Base-by-base conservation (phyloP, 164 flowering plant species). In the Stephania yunnanensis region DNA sequence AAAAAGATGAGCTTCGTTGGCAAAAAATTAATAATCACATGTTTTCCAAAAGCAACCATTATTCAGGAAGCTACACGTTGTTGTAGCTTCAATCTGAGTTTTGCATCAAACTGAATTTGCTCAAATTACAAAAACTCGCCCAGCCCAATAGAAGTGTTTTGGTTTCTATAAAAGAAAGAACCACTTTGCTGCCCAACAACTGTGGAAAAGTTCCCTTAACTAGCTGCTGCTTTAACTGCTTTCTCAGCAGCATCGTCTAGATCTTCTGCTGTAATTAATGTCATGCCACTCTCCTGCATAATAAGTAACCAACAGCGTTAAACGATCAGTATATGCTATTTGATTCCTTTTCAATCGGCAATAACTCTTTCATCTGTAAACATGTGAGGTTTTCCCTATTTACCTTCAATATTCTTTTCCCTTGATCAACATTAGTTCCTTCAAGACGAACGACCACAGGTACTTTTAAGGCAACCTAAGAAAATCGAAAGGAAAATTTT, bases 401-500 rank as follows among this genome's bases (percentile, higher is more conserved):
- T 85, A 95, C 99, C 98, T 92, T 95, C 75, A 95, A 81, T 74
- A 95, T 95, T 84, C 94, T 87, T 86, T 95, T 95, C 71, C 99
- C 99, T 78, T 93, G 96, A 72, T 93, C 99, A 13, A 95, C 99
- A 75, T 95, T 95, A 71, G 99, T 95, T 75, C 99, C 99, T 81
- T 95, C 99, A 67, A 95, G 94, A 69, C 99, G 97, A 71, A 95
- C 98, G 20, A 95, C 82, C 44, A 95, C 97, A 2, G 99, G 98
- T 70, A 95, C 98, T 80, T 95, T 92, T 74, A 95, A 85, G 5
- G 83, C 76, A 74, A 95, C 99, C 99, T 95, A 71, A 76, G 29
- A 71, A 50, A 65, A 31, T 42, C 13, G 31, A 66, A 45, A 45
- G 11, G 6, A 50, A 64, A 75, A 69, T 66, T 30, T 65, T n/a